Base-by-base conservation (phyloP, 139 green algal genomes). In the Trebouxia sp. region DNA sequence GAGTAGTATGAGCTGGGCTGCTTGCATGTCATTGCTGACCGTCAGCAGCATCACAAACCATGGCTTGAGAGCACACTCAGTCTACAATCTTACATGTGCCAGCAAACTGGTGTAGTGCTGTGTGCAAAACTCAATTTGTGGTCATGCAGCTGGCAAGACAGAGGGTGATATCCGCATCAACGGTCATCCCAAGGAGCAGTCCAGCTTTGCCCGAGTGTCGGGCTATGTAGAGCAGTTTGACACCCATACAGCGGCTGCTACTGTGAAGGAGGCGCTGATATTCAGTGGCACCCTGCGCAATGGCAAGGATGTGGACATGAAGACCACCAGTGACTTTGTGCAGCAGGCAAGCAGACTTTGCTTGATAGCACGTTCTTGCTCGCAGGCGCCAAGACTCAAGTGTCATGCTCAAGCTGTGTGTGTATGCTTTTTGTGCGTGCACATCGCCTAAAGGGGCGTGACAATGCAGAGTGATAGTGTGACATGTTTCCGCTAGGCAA, bases 141-240 rank as follows among this genome's bases (percentile, higher is more conserved):
- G 35, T 41, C 28, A 1, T 78, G 56, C 80, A 84, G 83, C 62
- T 26, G 88, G 88, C 65, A 37, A 75, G 20, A 82, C 85, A 10
- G 82, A 76, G 17, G 91, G 91, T 26, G 87, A 94, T 55, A 84
- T 94, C 45, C 81, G 79, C 39, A 82, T 94, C 39, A 87, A 85
- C 30, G 91, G 91, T 4, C 75, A 82, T 80, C 85, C 85, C 78
- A 90, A 89, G 53, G 70, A 85, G 70, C 80, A 88, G 47, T 45
- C 69, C 42, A 88, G 81, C 10, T 90, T 90, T 76, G 82, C 86
- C 2, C 82, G 83, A 32, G 75, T 79, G 28, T 79, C 72, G 30
- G 72, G 72, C 47, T 79, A 79, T 15, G 72, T 91, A 22, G 86
- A 79, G 74, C 83, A 87, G 65, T 85, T 58, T 51, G 83, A 89